Base-by-base conservation (phyloP, 148 eudicot species). In the Diospyros lotus region DNA sequence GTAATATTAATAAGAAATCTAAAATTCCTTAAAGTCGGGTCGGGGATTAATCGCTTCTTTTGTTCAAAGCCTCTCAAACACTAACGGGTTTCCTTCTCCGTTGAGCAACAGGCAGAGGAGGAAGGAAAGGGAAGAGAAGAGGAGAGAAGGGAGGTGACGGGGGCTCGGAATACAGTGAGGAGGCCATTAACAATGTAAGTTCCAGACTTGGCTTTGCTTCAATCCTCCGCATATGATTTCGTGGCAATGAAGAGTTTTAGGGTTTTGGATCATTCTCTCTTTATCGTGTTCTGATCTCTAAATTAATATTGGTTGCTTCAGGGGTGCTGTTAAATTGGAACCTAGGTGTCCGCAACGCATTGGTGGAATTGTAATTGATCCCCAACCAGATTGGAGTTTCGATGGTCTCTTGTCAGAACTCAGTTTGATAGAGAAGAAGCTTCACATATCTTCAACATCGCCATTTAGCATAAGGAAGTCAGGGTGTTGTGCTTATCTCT, bases 351-450 rank as follows among this genome's bases (percentile, higher is more conserved):
- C 89, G 2, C 75, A 74, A 68, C 75, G 53, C 61, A 88, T 87
- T 1, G 79, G 84, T 40, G 90, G 89, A 7, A 43, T 91, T 46
- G 76, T 86, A 2, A 78, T 87, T 45, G 97, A 94, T 63, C 98
- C 98, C 1, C 86, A 91, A 64, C 94, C 94, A 2, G 89, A 87
- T 81, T 91, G 98, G 98, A 90, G 84, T 75, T 86, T 94, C 46
- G 85, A 88, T 53, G 71, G 75, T 60, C 86, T 94, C 48, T 71
- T 89, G 58, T 73, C 82, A 1, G 97, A 94, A 84, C 78, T 91
- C 54, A 79, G 77, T 73, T 77, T 87, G 7, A 78, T 93, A 42
- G 91, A 91, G 64, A 64, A 86, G 6, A 89, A 82, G 79, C 83
- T 86, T 4, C 80, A 58, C 69, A 61, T 52, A 3, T 66, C 84